Percentiles rank a stretch among this genome's conserved stretches.
phyloP scores from a whole-genome alignment of 2,329 filamentous ascomycete genomes.

The Sordariomycetes sp. region DNA sequence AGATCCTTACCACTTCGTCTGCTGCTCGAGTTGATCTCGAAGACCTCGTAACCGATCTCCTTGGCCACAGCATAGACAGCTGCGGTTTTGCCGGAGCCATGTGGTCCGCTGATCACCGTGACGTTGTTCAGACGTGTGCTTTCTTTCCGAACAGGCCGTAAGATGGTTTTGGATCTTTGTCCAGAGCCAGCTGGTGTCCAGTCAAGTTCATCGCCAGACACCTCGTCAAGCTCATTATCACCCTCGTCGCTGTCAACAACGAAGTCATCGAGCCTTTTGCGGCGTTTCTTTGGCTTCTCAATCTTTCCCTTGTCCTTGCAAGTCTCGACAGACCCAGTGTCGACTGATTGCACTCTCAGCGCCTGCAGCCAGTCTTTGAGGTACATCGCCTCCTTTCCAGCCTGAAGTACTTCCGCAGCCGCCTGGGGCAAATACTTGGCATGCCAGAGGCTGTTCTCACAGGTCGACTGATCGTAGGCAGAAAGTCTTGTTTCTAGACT shows the following conservation, averaged over 20 bases:
- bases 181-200: conserved; percentile 27
- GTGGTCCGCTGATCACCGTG: conserved; percentile 80
- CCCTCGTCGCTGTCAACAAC: conserved; percentile 68
- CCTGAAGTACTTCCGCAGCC: conserved; percentile 67
- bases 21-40: conserved; percentile 83
- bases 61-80: conserved; percentile 86
- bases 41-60: conserved; percentile 86
- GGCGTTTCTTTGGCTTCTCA: conserved; percentile 45
- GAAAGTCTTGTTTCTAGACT: conserved; percentile 55
- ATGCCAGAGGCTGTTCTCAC: conserved; percentile 65
- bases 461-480: conserved; percentile 71
- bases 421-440: conserved; percentile 74
- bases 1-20: conserved; percentile 84
- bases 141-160: conserved; percentile 36
- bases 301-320: conserved; percentile 28
- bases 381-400: conserved; percentile 57
- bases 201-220: conserved; percentile 51
- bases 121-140: conserved; percentile 55
- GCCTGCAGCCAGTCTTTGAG: conserved; percentile 74
- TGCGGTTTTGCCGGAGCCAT: conserved; percentile 89
- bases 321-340: conserved; percentile 52
- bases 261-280: conserved; percentile 71
- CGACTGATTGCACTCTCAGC: conserved; percentile 61
- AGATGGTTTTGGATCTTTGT: conserved; percentile 41
- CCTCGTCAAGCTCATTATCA: conserved; percentile 56